Evolutionary conservation across 192 early-diverging fungal species (phyloP).

Genomic region (Diversispora epigaea): DNA sequence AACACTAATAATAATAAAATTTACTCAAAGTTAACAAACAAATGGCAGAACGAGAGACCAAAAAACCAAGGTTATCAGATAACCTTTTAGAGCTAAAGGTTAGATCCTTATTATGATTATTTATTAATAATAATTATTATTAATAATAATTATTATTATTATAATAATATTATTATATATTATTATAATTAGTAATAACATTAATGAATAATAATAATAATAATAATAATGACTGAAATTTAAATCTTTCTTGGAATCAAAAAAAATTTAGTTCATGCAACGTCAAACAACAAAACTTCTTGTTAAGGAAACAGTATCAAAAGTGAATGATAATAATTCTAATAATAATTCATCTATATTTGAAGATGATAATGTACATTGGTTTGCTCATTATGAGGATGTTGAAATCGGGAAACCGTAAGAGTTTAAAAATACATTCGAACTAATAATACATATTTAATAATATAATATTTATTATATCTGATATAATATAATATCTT

Average conservation of each 20-base stretch:
- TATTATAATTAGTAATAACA: no score
- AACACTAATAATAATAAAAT: no score
- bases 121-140: neutral
- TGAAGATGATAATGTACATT: constrained; percentile 36
- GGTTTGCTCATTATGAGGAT: constrained; percentile 34
- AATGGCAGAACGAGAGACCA: neutral
- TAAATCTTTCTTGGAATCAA: neutral
- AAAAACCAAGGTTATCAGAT: neutral
- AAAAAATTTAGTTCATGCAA: constrained; percentile 38
- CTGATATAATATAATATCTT: no score
- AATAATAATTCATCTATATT: no score
- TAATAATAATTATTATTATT: neutral
- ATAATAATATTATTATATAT: no score
- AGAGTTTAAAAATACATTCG: neutral
- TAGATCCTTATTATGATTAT: neutral
- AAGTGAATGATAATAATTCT: constrained; percentile 32
- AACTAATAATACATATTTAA: no score
- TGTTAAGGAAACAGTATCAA: constrained; percentile 33
- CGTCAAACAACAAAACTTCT: constrained; percentile 39
- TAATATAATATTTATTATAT: no score
- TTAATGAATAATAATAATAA: neutral
- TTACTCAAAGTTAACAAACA: no score
- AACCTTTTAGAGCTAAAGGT: constrained; percentile 12
- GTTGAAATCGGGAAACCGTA: constrained; percentile 43
- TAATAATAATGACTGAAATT: neutral